Percentiles rank a stretch among this genome's conserved stretches.
phyloP scores from a whole-genome alignment of 2,329 filamentous ascomycete species.

The Neopestalotiopsis rosae region DNA sequence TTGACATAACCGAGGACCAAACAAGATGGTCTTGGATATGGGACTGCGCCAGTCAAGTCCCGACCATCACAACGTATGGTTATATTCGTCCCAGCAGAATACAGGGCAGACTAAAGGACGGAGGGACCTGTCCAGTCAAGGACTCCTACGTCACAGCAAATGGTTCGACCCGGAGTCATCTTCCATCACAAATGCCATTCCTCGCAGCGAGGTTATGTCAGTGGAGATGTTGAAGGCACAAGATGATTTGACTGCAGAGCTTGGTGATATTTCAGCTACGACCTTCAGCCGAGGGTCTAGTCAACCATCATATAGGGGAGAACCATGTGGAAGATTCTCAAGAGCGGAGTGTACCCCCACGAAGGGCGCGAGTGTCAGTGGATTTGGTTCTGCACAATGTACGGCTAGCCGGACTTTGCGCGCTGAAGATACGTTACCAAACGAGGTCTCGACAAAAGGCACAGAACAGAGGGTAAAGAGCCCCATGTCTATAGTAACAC shows the following conservation, averaged over 20 bases:
- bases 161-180: not conserved
- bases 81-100: not conserved
- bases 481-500: not conserved
- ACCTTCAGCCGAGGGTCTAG: not conserved
- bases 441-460: not conserved
- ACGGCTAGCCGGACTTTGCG: not conserved
- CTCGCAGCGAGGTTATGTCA: not conserved
- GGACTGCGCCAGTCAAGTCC: not conserved
- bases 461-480: not conserved
- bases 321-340: not conserved
- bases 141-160: not conserved
- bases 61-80: not conserved
- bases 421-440: not conserved
- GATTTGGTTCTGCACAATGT: not conserved
- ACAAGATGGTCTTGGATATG: constrained; percentile 7
- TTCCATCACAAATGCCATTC: not conserved
- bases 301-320: not conserved
- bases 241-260: not conserved
- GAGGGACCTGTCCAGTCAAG: not conserved
- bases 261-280: not conserved
- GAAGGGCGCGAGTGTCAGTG: not conserved
- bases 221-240: not conserved
- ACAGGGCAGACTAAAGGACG: not conserved
- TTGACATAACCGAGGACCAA: not conserved
- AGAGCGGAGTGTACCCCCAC: not conserved